Base-by-base conservation (phyloP, 116 monocot genomes). In the Thalassia testudinum region DNA sequence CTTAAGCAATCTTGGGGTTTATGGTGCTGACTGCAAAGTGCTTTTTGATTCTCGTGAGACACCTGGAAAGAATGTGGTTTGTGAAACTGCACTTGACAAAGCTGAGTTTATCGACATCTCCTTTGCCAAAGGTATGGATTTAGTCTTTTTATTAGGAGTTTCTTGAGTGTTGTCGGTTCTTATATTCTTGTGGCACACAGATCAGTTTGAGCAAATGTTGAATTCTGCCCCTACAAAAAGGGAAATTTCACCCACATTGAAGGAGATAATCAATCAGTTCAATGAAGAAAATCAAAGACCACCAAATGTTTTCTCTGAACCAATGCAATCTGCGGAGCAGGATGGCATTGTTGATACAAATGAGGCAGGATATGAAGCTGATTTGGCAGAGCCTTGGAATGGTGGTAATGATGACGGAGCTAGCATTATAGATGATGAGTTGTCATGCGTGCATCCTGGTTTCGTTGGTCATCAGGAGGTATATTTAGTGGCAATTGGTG, bases 11-110 rank as follows among this genome's bases (percentile, higher is more conserved):
- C 89, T 97, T 63, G 97, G 89, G 53, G 81, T 97, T 7, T 97
- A 79, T 76, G 89, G 85, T 50, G 81, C 74, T 30, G 57, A 47
- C 1, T 97, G 97, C 43, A 79, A 68, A 61, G 85, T 97, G 34
- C 76, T 97, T 47, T 97, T 97, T 82, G 89, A 97, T 80, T 97
- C 97, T 30, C 74, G 64, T 61, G 97, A 97, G 68, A 62, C 54
- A 26, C 89, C 85, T 45, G 75, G 77, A 37, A 97, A 70, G 27
- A 54, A 54, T 64, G 70, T 78, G 55, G 54, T 65, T 47, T 51
- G 24, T 59, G 70, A 82, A 56, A n/a, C 26, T 24, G 53, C 74
- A 24, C 61, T 17, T 55, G 58, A 60, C 29, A 51, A 55, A 55
- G 19, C 69, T 56, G 85, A 74, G 22, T 28, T 71, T 12, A 77